phyloP scores from a whole-genome alignment of 1,284 basidiomycete genomes.

The Apiotrichum mycotoxinovorans region DNA sequence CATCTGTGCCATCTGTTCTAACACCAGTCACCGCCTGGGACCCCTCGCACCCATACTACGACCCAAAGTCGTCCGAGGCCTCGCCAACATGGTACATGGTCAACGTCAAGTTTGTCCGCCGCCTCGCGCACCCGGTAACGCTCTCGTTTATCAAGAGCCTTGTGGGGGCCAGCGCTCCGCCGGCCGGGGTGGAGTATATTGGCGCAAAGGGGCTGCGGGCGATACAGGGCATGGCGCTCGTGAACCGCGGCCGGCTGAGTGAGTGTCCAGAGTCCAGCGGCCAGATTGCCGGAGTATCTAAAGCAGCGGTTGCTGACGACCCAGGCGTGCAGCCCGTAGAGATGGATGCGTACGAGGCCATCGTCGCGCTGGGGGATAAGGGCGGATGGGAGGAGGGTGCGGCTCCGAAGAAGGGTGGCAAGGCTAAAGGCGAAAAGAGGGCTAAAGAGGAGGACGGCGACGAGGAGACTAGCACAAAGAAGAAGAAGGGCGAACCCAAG shows the following conservation, averaged over 20 bases:
- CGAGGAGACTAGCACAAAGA: background rate
- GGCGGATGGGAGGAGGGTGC: slow-evolving; percentile 54
- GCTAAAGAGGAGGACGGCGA: slow-evolving; percentile 5
- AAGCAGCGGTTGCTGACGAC: too few species aligned
- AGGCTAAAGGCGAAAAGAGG: background rate
- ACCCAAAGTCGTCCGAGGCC: slow-evolving; percentile 70
- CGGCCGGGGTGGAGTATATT: slow-evolving; percentile 63
- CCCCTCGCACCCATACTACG: slow-evolving; percentile 80
- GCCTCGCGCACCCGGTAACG: slow-evolving; percentile 71
- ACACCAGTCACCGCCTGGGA: slow-evolving; percentile 81
- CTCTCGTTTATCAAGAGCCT: slow-evolving; percentile 70
- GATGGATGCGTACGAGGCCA: slow-evolving; percentile 64
- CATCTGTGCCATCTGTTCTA: slow-evolving; percentile 1
- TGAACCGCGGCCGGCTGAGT: slow-evolving; percentile 79
- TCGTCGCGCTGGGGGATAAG: slow-evolving; percentile 63
- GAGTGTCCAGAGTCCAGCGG: slow-evolving; percentile 45
- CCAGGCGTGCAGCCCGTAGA: slow-evolving; percentile 64
- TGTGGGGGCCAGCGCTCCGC: slow-evolving; percentile 51
- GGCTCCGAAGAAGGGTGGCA: background rate
- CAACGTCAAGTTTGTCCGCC: slow-evolving; percentile 67
- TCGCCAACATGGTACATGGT: slow-evolving; percentile 89
- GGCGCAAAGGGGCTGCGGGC: slow-evolving; percentile 58
- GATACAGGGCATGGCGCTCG: slow-evolving; percentile 68
- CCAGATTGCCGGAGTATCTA: background rate
- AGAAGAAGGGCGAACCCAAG: background rate